Evolutionary conservation across 306 rosid species (phyloP).

Genomic region (Malus orientalis): DNA sequence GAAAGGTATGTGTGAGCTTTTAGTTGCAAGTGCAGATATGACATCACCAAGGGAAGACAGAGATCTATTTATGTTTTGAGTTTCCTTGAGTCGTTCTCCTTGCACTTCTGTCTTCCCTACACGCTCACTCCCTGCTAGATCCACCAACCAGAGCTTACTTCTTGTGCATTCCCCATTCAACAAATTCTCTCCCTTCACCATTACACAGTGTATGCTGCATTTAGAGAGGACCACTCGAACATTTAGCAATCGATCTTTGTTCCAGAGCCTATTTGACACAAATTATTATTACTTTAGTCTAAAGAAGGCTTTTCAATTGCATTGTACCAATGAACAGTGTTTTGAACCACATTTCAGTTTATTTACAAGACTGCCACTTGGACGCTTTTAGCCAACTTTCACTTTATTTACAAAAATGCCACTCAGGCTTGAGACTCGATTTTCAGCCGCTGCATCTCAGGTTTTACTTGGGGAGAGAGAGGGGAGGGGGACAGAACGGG

Average conservation of each 20-base stretch:
- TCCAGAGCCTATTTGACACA: background rate
- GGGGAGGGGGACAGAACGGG: too few species aligned
- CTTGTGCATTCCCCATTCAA: constrained; percentile 81
- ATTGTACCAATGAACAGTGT: too few species aligned
- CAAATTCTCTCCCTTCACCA: constrained; percentile 95
- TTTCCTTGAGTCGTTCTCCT: constrained; percentile 91
- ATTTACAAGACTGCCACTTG: too few species aligned
- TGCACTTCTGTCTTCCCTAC: constrained; percentile 91
- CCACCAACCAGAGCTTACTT: constrained; percentile 96
- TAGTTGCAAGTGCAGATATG: constrained; percentile 89
- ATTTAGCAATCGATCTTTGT: constrained; percentile 15
- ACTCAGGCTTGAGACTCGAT: too few species aligned
- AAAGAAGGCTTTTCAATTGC: too few species aligned
- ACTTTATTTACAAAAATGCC: too few species aligned
- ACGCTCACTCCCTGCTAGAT: constrained; percentile 95
- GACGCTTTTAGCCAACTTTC: too few species aligned
- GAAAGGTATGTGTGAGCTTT: constrained; percentile 82
- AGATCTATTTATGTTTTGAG: constrained; percentile 90
- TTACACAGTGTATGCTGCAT: constrained; percentile 85
- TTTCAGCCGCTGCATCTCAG: too few species aligned
- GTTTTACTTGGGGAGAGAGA: too few species aligned
- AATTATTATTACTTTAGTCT: background rate
- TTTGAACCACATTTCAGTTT: too few species aligned
- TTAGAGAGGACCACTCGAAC: constrained; percentile 9
- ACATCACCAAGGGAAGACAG: constrained; percentile 98